Percentiles rank a stretch among this genome's conserved stretches.
These are phyloP conservation scores for Verbascum thapsus DNA, from an alignment of 257 asterid species.

Conservation along the genomic window DNA sequence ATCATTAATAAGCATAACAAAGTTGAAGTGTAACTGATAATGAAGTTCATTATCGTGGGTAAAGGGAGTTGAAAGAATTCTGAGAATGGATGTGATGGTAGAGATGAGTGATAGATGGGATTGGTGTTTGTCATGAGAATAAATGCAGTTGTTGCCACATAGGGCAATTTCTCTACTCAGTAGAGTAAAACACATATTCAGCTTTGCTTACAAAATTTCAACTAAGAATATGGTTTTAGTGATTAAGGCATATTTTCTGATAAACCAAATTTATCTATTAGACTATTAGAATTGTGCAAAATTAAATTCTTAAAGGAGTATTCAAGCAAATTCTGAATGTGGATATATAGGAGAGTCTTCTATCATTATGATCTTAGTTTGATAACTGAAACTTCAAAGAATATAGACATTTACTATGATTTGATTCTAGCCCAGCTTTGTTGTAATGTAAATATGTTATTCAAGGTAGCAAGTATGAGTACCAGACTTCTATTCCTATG, in stretches of 20 bases:
- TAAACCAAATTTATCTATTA: not conserved
- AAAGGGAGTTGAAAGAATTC: too few species aligned
- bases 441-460: not conserved
- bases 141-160: too few species aligned
- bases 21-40: too few species aligned
- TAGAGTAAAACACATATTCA: not conserved
- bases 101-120: too few species aligned
- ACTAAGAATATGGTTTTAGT: not conserved
- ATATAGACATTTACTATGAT: not conserved
- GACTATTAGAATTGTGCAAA: not conserved
- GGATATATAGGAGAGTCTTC: not conserved
- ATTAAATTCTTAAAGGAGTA: not conserved
- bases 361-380: slow-evolving; percentile 1
- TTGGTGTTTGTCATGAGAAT: too few species aligned
- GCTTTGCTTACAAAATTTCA: not conserved
- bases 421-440: not conserved
- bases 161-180: slow-evolving; percentile 14
- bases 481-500: slow-evolving; percentile 4
- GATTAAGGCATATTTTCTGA: not conserved
- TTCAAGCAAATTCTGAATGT: not conserved
- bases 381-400: slow-evolving; percentile 4
- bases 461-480: not conserved
- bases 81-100: too few species aligned
- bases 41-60: too few species aligned
- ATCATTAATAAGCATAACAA: too few species aligned